Evolutionary conservation across 2,329 filamentous ascomycete species (phyloP).

Genomic region (Alternaria gansuensis): DNA sequence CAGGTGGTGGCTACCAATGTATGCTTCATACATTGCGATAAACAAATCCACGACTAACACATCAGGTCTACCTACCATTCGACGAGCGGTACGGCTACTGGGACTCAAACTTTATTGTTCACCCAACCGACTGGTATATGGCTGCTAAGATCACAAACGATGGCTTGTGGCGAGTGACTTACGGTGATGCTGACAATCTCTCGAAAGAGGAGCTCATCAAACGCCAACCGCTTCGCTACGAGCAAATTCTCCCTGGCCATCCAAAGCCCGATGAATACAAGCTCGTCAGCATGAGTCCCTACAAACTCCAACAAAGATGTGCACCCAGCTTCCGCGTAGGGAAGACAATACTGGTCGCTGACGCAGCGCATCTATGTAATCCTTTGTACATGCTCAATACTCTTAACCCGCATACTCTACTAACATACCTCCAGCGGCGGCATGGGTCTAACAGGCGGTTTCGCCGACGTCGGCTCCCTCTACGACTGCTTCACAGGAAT

Average conservation of each 20-base stretch:
- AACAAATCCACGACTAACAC: constrained; percentile 7
- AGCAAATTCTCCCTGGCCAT: constrained; percentile 66
- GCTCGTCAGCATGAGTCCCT: constrained; percentile 66
- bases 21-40: constrained; percentile 26
- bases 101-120: constrained; percentile 69
- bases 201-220: constrained; percentile 62
- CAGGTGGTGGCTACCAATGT: constrained; percentile 72
- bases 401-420: background rate
- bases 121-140: constrained; percentile 70
- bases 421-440: constrained; percentile 58
- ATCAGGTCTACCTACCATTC: constrained; percentile 67
- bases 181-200: constrained; percentile 66
- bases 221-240: constrained; percentile 65
- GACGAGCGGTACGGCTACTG: constrained; percentile 64
- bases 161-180: constrained; percentile 70
- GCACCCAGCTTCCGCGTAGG: constrained; percentile 67
- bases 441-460: constrained; percentile 69
- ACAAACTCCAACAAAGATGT: constrained; percentile 69
- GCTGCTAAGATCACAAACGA: constrained; percentile 67
- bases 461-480: constrained; percentile 70
- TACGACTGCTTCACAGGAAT: constrained; percentile 64
- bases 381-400: constrained; percentile 51
- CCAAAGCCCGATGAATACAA: constrained; percentile 67
- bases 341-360: constrained; percentile 65
- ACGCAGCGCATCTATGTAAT: constrained; percentile 68